Evolutionary conservation across 306 rosid genomes (phyloP).

Genomic region (Oemleria cerasiformis): DNA sequence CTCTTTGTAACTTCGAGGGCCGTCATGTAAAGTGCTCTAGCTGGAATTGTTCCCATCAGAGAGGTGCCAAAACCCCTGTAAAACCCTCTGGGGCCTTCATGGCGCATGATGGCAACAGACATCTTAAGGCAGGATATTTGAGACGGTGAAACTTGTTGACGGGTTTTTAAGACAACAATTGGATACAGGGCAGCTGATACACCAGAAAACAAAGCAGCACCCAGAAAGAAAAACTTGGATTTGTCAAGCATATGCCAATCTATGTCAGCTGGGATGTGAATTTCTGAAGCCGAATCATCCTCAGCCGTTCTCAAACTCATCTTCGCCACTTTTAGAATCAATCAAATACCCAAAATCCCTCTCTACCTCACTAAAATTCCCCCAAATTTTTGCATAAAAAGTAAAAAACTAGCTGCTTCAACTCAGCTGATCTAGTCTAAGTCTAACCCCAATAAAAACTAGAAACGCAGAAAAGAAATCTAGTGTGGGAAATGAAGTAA

Average conservation of each 20-base stretch:
- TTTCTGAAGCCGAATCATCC: slow-evolving; percentile 72
- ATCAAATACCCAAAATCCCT: slow-evolving; percentile 11
- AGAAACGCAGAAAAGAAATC: not conserved
- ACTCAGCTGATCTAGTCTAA: not conserved
- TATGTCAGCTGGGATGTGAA: slow-evolving; percentile 76
- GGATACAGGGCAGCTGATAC: slow-evolving; percentile 82
- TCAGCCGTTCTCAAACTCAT: slow-evolving; percentile 73
- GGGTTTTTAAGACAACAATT: slow-evolving; percentile 74
- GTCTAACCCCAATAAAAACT: not conserved
- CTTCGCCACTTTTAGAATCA: slow-evolving; percentile 53
- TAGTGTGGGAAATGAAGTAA: not conserved
- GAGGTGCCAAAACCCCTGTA: slow-evolving; percentile 95
- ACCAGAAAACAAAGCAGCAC: slow-evolving; percentile 93
- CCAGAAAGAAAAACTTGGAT: slow-evolving; percentile 84
- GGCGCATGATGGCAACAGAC: slow-evolving; percentile 61
- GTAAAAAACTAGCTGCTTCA: not conserved
- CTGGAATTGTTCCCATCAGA: slow-evolving; percentile 86
- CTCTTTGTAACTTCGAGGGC: slow-evolving; percentile 84
- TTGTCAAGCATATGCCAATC: slow-evolving; percentile 99
- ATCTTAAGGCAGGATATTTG: slow-evolving; percentile 59
- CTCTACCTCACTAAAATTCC: not conserved
- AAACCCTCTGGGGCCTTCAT: slow-evolving; percentile 82
- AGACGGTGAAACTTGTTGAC: slow-evolving; percentile 72
- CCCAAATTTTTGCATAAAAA: not conserved
- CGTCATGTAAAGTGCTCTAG: slow-evolving; percentile 90